These are phyloP conservation scores for Apiotrichum sp. DNA, from an alignment of 1,284 basidiomycete species.

Conservation along the genomic window DNA sequence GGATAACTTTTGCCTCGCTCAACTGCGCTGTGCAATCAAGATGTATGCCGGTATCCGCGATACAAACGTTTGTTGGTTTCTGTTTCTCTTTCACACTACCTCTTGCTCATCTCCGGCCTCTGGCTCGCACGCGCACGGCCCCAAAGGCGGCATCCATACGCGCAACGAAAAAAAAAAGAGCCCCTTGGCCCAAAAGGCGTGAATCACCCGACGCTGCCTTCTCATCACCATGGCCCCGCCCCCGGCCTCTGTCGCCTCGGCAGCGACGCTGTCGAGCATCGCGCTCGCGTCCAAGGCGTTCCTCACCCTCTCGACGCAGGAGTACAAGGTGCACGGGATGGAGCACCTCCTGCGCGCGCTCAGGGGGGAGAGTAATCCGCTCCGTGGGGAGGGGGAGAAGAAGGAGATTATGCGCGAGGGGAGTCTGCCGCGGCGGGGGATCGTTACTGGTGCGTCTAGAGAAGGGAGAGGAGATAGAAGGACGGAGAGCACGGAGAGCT, in stretches of 20 bases:
- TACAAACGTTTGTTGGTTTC: too few relatives aligned
- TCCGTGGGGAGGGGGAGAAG: neutral
- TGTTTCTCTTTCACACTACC: too few relatives aligned
- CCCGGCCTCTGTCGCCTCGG: conserved; percentile 27
- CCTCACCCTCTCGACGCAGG: conserved; percentile 59
- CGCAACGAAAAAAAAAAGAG: too few relatives aligned
- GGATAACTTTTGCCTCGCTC: too few relatives aligned
- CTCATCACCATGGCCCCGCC: conserved; percentile 4
- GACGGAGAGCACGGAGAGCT: too few relatives aligned
- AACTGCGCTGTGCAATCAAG: too few relatives aligned
- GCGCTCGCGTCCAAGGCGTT: conserved; percentile 71
- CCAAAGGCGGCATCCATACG: too few relatives aligned
- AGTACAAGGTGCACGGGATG: conserved; percentile 63
- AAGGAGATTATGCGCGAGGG: conserved; percentile 1
- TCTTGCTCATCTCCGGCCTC: too few relatives aligned
- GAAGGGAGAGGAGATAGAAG: neutral
- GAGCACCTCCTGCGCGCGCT: conserved; percentile 61
- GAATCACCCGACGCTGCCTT: too few relatives aligned
- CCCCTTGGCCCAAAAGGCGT: too few relatives aligned
- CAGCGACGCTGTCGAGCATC: conserved; percentile 43
- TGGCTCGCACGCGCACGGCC: too few relatives aligned
- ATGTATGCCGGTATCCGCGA: too few relatives aligned
- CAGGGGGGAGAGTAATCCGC: conserved; percentile 9
- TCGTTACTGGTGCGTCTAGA: conserved; percentile 63
- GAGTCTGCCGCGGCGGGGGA: conserved; percentile 54